Percentiles rank a stretch among this genome's conserved stretches.
Conservation (phyloP, 164 flowering plant genomes). For the Protea cynaroides region DNA sequence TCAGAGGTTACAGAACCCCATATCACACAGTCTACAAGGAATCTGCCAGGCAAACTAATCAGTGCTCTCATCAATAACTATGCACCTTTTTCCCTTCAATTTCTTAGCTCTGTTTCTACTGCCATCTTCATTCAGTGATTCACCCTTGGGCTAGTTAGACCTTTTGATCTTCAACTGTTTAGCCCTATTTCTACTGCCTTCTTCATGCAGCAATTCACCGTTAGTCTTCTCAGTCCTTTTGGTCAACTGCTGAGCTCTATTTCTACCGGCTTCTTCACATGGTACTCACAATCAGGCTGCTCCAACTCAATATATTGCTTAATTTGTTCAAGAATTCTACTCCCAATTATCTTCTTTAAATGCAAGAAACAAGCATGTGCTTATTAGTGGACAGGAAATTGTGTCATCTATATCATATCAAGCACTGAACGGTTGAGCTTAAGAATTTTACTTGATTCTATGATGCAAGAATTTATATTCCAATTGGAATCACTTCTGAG, state of each 20-base stretch:
- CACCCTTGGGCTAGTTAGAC: conserved; percentile 19
- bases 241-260: conserved; percentile 26
- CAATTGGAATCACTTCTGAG: no score
- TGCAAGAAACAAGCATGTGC: conserved; percentile 24
- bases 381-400: no score
- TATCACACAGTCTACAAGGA: conserved; percentile 11
- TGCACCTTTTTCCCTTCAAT: conserved; percentile 30
- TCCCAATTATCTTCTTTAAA: conserved; percentile 83
- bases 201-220: conserved; percentile 9
- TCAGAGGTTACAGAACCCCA: conserved; percentile 13
- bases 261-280: conserved; percentile 17
- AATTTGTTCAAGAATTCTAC: conserved; percentile 63
- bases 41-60: no score
- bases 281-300: conserved; percentile 14
- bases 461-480: no score
- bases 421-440: no score
- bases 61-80: conserved; percentile 56
- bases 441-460: no score
- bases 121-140: conserved; percentile 9
- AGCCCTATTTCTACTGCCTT: conserved; percentile 24
- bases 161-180: conserved; percentile 34
- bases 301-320: conserved; percentile 20
- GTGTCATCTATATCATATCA: no score
- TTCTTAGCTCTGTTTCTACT: conserved; percentile 27
- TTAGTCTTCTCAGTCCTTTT: conserved; percentile 23